These are phyloP conservation scores for Rubus parviflorus DNA, from an alignment of 306 rosid species.

Conservation along the genomic window DNA sequence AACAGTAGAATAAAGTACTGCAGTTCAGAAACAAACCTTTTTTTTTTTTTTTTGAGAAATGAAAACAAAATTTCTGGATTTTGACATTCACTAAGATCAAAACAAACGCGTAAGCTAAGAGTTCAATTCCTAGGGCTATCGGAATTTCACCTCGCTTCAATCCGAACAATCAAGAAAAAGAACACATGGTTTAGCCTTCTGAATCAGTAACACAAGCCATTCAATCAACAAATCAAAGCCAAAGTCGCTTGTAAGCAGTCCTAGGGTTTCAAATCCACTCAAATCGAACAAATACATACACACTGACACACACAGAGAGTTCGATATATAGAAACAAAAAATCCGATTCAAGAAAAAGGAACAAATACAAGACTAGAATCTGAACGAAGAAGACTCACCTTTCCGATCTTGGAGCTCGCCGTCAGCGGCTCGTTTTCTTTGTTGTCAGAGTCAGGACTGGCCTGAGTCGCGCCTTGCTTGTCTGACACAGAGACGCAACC, in stretches of 20 bases:
- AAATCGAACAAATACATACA: background rate
- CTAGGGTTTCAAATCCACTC: slow-evolving; percentile 4
- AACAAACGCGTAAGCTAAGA: background rate
- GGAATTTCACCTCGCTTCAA: background rate
- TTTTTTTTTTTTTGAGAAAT: background rate
- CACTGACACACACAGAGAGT: background rate
- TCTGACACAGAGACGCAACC: slow-evolving; percentile 41
- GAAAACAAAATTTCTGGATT: background rate
- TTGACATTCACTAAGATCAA: background rate
- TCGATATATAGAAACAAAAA: background rate
- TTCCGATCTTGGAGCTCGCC: slow-evolving; percentile 59
- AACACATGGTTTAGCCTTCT: background rate
- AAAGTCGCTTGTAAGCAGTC: background rate
- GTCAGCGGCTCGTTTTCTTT: slow-evolving; percentile 33
- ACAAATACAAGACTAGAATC: background rate
- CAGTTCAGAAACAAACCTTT: background rate
- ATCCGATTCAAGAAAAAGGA: slow-evolving; percentile 9
- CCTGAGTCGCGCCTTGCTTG: slow-evolving; percentile 19
- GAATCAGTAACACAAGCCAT: background rate
- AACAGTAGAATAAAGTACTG: background rate
- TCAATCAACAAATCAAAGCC: background rate
- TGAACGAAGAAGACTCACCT: slow-evolving; percentile 27
- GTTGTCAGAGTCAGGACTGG: slow-evolving; percentile 32
- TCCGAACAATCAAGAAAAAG: background rate
- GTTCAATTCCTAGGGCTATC: background rate